Evolutionary conservation across 2,329 filamentous ascomycete species (phyloP).

Genomic region (Paecilomyces variotii): DNA sequence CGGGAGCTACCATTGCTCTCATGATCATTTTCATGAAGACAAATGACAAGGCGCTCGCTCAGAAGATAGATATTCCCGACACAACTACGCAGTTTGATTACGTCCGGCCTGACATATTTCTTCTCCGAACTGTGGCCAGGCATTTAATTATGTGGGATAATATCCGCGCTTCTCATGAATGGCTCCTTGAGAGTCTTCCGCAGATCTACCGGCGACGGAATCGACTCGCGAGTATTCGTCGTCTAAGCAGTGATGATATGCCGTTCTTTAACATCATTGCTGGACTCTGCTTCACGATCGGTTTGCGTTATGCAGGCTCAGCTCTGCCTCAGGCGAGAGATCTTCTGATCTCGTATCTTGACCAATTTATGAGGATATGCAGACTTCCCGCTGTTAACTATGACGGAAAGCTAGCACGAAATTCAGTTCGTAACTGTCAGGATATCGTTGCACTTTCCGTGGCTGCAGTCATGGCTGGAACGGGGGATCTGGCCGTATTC

Average conservation of each 20-base stretch:
- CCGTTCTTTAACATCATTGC: constrained; percentile 89
- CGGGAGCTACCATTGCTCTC: constrained; percentile 85
- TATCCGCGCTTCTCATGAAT: constrained; percentile 64
- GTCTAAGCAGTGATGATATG: constrained; percentile 72
- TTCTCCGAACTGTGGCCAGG: constrained; percentile 79
- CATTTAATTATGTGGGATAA: constrained; percentile 89
- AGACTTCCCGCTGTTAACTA: constrained; percentile 58
- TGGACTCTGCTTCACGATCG: constrained; percentile 74
- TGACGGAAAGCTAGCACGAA: constrained; percentile 74
- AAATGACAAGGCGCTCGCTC: constrained; percentile 74
- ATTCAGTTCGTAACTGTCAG: constrained; percentile 83
- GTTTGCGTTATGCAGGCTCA: constrained; percentile 66
- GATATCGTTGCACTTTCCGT: constrained; percentile 75
- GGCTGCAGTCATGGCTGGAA: constrained; percentile 90
- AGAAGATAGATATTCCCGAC: constrained; percentile 88
- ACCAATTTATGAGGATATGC: constrained; percentile 74
- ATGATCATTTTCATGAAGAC: constrained; percentile 97
- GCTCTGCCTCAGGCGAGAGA: constrained; percentile 65
- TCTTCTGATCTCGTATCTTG: constrained; percentile 73
- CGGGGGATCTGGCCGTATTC: constrained; percentile 78
- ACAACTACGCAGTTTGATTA: constrained; percentile 91
- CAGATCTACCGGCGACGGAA: constrained; percentile 56
- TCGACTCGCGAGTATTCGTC: constrained; percentile 51
- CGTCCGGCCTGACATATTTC: constrained; percentile 82
- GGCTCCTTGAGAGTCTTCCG: constrained; percentile 71